A percentile compares a stretch with the other conserved stretches of the same genome.
phyloP scores from a whole-genome alignment of 2,329 filamentous ascomycete genomes.

The Venturia pyrina region DNA sequence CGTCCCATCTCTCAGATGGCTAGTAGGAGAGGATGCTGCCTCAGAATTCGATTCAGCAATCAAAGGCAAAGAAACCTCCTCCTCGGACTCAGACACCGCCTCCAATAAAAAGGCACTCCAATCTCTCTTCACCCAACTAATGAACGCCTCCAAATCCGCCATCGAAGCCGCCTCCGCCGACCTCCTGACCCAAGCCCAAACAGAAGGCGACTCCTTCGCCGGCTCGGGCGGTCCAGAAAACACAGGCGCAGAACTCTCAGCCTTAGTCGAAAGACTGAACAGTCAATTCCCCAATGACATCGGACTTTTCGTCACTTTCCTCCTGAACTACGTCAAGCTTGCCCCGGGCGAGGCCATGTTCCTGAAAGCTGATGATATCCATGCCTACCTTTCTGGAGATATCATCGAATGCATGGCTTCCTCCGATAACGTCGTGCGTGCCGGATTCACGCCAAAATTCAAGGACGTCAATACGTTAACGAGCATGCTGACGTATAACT shows the following conservation, averaged over 20 bases:
- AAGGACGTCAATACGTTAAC: conserved; percentile 89
- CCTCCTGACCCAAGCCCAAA: conserved; percentile 61
- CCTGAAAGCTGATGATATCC: conserved; percentile 91
- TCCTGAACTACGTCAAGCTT: conserved; percentile 89
- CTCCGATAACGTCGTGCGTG: conserved; percentile 96
- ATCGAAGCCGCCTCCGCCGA: conserved; percentile 56
- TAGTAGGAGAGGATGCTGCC: conserved; percentile 38
- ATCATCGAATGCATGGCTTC: conserved; percentile 99
- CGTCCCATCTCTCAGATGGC: conserved; percentile 41
- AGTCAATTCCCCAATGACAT: conserved; percentile 81
- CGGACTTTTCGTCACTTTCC: conserved; percentile 90
- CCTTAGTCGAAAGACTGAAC: conserved; percentile 68
- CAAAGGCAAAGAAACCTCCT: conserved; percentile 42
- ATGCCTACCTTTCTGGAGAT: conserved; percentile 86
- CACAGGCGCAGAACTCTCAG: conserved; percentile 58
- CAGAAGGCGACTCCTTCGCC: conserved; percentile 63
- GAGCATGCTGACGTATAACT: conserved; percentile 87
- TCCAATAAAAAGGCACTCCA: conserved; percentile 71
- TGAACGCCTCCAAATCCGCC: conserved; percentile 62
- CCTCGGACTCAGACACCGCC: conserved; percentile 34
- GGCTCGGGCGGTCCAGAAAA: conserved; percentile 59
- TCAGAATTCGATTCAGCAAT: conserved; percentile 35
- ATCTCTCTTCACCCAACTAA: conserved; percentile 64
- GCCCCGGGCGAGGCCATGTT: conserved; percentile 90
- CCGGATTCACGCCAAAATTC: conserved; percentile 96